These are phyloP conservation scores for Aspergillus novoparasiticus DNA, from an alignment of 2,329 filamentous ascomycete species.

Conservation along the genomic window DNA sequence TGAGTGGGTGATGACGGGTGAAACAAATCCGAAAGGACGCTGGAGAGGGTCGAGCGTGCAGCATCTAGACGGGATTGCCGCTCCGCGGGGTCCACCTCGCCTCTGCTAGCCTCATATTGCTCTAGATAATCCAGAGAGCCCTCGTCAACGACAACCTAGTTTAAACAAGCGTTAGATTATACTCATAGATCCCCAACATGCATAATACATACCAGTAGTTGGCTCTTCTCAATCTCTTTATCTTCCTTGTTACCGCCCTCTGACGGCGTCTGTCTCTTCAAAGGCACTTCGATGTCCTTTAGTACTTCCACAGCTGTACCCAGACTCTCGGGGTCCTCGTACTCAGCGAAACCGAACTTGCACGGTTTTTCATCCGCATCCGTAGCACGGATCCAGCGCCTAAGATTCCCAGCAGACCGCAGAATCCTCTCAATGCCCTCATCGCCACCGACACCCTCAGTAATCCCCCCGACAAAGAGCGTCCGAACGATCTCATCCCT, in stretches of 20 bases:
- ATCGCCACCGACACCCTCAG: conserved; percentile 74
- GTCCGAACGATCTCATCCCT: conserved; percentile 90
- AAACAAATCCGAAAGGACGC: conserved; percentile 70
- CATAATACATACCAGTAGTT: conserved; percentile 60
- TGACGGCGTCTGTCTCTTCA: conserved; percentile 66
- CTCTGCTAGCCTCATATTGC: conserved; percentile 69
- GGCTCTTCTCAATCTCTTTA: conserved; percentile 65
- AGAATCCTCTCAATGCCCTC: conserved; percentile 79
- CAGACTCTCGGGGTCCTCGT: conserved; percentile 86
- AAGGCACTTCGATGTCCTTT: conserved; percentile 77
- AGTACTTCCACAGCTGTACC: conserved; percentile 83
- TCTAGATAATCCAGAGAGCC: conserved; percentile 83
- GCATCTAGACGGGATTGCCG: conserved; percentile 69
- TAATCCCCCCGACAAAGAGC: conserved; percentile 85
- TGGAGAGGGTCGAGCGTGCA: conserved; percentile 68
- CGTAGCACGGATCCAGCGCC: conserved; percentile 80
- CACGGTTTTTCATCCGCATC: conserved; percentile 79
- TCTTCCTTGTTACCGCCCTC: conserved; percentile 48
- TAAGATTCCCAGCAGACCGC: conserved; percentile 72
- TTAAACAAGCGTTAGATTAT: conserved; percentile 25
- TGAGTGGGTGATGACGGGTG: conserved; percentile 60
- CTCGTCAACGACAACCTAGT: conserved; percentile 71
- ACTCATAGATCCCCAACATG: background rate
- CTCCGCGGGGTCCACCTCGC: conserved; percentile 63
- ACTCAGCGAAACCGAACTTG: conserved; percentile 94